phyloP scores from a whole-genome alignment of 2,329 filamentous ascomycete genomes.

The Ceratocystis eucalypticola region DNA sequence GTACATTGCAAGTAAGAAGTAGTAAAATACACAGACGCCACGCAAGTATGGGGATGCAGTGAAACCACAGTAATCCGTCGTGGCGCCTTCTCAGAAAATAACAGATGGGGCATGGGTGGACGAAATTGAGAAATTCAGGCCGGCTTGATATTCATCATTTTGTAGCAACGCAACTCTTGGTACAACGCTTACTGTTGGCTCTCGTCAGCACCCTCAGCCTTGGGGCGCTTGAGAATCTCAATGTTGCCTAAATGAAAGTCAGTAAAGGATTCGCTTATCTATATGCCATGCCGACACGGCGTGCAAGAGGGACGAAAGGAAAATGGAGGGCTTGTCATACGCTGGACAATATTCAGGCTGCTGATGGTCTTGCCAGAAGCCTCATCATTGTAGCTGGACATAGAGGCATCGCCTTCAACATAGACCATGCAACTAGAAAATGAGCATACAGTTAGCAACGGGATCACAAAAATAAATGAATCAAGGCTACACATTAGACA shows the following conservation, averaged over 20 bases:
- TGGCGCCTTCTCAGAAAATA: not conserved
- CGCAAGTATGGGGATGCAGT: not conserved
- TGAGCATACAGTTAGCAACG: constrained; percentile 18
- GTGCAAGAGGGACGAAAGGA: not conserved
- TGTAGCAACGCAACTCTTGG: not conserved
- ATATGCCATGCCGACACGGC: too few relatives aligned
- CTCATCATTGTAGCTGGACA: constrained; percentile 50
- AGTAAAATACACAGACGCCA: not conserved
- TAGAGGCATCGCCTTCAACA: constrained; percentile 67
- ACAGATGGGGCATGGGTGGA: not conserved
- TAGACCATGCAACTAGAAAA: constrained; percentile 56
- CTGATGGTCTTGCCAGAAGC: constrained; percentile 54
- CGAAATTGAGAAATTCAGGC: not conserved
- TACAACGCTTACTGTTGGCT: constrained; percentile 7
- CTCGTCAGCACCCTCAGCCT: constrained; percentile 15
- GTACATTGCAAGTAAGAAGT: not conserved
- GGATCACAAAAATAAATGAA: not conserved
- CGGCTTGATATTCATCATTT: not conserved
- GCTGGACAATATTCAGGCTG: constrained; percentile 59
- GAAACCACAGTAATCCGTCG: not conserved
- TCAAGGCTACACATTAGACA: not conserved
- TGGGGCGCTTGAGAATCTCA: constrained; percentile 34
- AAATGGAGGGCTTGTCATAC: constrained; percentile 40
- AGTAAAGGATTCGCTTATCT: not conserved
- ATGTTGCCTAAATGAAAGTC: constrained; percentile 29